These are phyloP conservation scores for Candida vaughaniae DNA, from an alignment of 805 yeast genomes.

Conservation along the genomic window DNA sequence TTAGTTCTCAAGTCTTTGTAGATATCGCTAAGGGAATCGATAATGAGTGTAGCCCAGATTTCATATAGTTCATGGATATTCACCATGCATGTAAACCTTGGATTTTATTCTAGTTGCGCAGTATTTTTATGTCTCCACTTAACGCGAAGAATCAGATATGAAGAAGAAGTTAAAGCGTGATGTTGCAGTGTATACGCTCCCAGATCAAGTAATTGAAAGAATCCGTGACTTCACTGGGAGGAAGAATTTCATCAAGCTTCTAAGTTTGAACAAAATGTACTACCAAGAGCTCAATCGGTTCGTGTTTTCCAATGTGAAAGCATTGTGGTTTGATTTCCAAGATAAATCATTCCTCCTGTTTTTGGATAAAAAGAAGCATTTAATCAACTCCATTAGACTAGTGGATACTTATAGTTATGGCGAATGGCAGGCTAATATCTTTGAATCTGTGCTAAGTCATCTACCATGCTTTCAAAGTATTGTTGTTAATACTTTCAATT, in stretches of 20 bases:
- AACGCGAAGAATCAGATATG: no score
- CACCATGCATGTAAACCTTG: slow-evolving; percentile 4
- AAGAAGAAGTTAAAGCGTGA: slow-evolving; percentile 5
- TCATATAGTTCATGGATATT: not conserved
- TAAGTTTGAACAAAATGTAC: slow-evolving; percentile 12
- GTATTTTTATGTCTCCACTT: no score
- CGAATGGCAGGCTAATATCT: slow-evolving; percentile 36
- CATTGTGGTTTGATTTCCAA: slow-evolving; percentile 13
- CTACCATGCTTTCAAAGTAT: slow-evolving; percentile 25
- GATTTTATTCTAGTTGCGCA: slow-evolving; percentile 1
- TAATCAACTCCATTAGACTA: slow-evolving; percentile 26
- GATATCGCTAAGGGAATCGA: slow-evolving; percentile 3
- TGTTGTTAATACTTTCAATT: slow-evolving; percentile 30
- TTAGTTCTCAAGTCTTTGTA: slow-evolving; percentile 3
- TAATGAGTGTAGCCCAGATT: not conserved
- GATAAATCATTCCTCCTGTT: slow-evolving; percentile 9
- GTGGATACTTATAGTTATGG: slow-evolving; percentile 31
- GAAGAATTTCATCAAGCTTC: slow-evolving; percentile 1
- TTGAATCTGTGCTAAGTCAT: slow-evolving; percentile 17
- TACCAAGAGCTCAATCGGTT: slow-evolving; percentile 18
- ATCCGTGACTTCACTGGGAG: slow-evolving; percentile 6
- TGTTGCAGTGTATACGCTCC: slow-evolving; percentile 6
- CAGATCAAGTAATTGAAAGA: slow-evolving; percentile 10
- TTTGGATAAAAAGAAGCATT: slow-evolving; percentile 9
- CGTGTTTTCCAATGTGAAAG: slow-evolving; percentile 22